Percentiles rank a stretch among this genome's conserved stretches.
These are phyloP conservation scores for Sporisorium exsertum DNA, from an alignment of 1,284 basidiomycete species.

Conservation along the genomic window DNA sequence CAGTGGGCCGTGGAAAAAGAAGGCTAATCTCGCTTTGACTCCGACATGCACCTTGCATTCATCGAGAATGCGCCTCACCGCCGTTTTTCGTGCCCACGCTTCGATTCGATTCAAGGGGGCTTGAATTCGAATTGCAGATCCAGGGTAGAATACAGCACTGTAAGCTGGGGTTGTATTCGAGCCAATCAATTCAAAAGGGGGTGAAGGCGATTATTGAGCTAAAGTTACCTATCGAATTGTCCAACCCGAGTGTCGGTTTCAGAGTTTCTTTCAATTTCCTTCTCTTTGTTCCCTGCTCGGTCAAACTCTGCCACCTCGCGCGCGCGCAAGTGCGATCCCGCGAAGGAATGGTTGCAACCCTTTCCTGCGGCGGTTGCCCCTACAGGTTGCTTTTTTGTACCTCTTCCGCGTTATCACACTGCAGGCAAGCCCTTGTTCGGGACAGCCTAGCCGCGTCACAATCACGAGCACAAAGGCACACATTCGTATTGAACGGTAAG, in stretches of 20 bases:
- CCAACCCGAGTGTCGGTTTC: constrained; percentile 8
- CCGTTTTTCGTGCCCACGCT: constrained; percentile 7
- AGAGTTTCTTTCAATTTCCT: constrained; percentile 5
- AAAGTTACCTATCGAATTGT: not conserved
- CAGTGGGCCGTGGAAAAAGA: not conserved
- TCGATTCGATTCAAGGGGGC: not conserved
- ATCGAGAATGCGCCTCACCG: constrained; percentile 1
- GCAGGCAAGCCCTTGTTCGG: not conserved
- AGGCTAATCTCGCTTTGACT: constrained; percentile 9
- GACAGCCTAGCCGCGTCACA: not conserved
- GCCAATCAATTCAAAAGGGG: not conserved
- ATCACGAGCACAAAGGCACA: not conserved
- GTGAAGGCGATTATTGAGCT: not conserved
- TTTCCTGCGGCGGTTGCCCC: not conserved
- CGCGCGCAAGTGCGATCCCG: not conserved
- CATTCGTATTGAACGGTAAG: no score
- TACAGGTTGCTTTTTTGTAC: not conserved
- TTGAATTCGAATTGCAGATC: not conserved
- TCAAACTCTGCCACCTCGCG: not conserved
- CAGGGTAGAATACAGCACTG: not conserved
- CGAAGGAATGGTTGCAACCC: not conserved
- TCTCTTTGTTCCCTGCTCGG: constrained; percentile 5
- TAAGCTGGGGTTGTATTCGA: not conserved
- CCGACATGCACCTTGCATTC: constrained; percentile 8
- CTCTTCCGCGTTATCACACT: not conserved